Evolutionary conservation across 306 rosid species (phyloP).

Genomic region (Inga oerstediana): DNA sequence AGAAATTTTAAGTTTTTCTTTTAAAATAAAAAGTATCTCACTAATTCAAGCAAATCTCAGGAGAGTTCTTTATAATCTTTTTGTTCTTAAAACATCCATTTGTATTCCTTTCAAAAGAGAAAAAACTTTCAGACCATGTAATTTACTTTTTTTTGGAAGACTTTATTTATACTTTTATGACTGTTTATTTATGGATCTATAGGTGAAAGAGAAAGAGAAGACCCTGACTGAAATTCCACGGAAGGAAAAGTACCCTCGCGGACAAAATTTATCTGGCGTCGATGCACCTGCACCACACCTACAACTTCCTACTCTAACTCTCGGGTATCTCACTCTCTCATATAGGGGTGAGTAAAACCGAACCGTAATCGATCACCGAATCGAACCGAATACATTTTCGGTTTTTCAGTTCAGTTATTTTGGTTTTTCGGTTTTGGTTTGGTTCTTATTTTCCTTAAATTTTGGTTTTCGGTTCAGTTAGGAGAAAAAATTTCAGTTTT

Average conservation of each 20-base stretch:
- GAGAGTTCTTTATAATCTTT: neutral
- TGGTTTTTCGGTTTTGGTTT: too few relatives aligned
- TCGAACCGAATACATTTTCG: too few relatives aligned
- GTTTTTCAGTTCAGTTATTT: too few relatives aligned
- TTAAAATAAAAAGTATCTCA: neutral
- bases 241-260: slow-evolving; percentile 32
- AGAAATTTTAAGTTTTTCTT: neutral
- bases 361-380: too few relatives aligned
- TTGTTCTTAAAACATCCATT: neutral
- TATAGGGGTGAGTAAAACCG: too few relatives aligned
- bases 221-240: slow-evolving; percentile 33
- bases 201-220: slow-evolving; percentile 69
- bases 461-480: too few relatives aligned
- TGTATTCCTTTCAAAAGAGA: neutral
- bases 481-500: too few relatives aligned
- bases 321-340: slow-evolving; percentile 51
- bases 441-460: too few relatives aligned
- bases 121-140: too few relatives aligned
- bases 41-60: neutral
- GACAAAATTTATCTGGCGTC: slow-evolving; percentile 46
- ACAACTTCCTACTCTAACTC: slow-evolving; percentile 48
- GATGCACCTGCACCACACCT: slow-evolving; percentile 35
- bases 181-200: neutral
- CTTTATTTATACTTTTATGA: neutral
- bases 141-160: too few relatives aligned